phyloP scores from a whole-genome alignment of 164 flowering plant genomes.

The Berberis vulgaris region DNA sequence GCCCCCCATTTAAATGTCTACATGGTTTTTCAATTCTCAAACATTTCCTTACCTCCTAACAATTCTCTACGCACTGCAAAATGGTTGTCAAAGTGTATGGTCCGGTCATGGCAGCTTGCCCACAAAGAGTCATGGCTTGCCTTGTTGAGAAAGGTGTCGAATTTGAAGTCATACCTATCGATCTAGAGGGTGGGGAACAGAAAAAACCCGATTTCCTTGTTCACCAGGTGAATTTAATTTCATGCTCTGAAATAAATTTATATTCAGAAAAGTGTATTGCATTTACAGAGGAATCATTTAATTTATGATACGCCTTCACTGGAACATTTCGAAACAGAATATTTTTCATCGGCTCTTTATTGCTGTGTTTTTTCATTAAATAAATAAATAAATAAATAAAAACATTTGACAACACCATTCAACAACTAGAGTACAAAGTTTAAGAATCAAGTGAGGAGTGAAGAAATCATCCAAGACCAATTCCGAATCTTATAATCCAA shows the following conservation, averaged over 20 bases:
- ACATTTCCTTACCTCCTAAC: too few relatives aligned
- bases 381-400: too few relatives aligned
- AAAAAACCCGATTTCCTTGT: slow-evolving; percentile 46
- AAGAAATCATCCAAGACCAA: too few relatives aligned
- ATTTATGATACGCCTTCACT: neutral
- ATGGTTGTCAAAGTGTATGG: slow-evolving; percentile 89
- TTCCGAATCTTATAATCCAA: too few relatives aligned
- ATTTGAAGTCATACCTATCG: slow-evolving; percentile 40
- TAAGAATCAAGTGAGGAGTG: too few relatives aligned
- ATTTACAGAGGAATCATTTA: neutral
- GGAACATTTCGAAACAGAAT: neutral
- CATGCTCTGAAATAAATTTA: neutral
- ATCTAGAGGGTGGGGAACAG: slow-evolving; percentile 50
- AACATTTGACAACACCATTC: too few relatives aligned
- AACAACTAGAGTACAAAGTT: too few relatives aligned
- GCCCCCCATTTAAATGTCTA: too few relatives aligned
- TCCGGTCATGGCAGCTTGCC: slow-evolving; percentile 47
- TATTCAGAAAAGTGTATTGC: neutral
- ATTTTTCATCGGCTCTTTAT: neutral
- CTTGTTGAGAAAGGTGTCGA: slow-evolving; percentile 62
- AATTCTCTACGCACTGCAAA: neutral
- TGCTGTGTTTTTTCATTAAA: neutral
- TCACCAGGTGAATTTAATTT: slow-evolving; percentile 34
- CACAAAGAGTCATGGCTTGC: slow-evolving; percentile 68
- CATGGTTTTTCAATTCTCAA: too few relatives aligned